phyloP scores from a whole-genome alignment of 2,329 filamentous ascomycete genomes.

The Aspergillus ruber region DNA sequence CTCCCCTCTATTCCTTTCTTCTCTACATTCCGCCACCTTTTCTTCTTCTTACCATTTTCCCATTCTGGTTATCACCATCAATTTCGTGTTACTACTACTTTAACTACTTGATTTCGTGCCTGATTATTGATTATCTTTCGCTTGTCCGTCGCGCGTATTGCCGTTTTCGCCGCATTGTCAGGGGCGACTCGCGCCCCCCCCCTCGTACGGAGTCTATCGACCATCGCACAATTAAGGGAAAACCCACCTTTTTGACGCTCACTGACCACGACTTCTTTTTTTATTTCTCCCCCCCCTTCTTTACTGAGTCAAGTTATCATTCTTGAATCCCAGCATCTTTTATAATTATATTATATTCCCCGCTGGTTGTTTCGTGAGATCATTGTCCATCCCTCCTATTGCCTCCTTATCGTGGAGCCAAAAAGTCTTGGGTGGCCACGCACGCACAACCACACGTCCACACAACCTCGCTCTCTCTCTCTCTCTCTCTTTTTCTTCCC shows the following conservation, averaged over 20 bases:
- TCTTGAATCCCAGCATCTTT: too few species aligned
- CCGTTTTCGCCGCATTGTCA: constrained; percentile 1
- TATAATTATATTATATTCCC: background rate
- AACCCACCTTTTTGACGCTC: background rate
- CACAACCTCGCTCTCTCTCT: background rate
- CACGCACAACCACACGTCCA: too few species aligned
- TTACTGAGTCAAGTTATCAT: too few species aligned
- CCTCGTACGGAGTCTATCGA: background rate
- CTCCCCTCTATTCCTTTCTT: constrained; percentile 12
- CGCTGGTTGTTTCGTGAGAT: background rate
- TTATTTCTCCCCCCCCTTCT: too few species aligned
- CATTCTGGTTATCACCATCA: constrained; percentile 6
- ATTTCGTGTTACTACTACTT: constrained; percentile 6
- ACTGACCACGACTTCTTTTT: constrained; percentile 4
- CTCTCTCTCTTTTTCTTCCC: constrained; percentile 7
- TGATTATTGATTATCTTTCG: background rate
- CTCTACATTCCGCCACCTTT: constrained; percentile 14
- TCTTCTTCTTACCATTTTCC: constrained; percentile 5
- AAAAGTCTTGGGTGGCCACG: too few species aligned
- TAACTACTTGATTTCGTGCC: constrained; percentile 2
- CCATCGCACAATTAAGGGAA: background rate
- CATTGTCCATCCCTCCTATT: too few species aligned
- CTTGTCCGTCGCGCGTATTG: constrained; percentile 3
- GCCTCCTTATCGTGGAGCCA: too few species aligned
- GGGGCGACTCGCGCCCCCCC: background rate